Evolutionary conservation across 345 rosid species (phyloP), one percentile per base, ranked within the genome.

Genomic region (Excoecaria cochinchinensis): DNA sequence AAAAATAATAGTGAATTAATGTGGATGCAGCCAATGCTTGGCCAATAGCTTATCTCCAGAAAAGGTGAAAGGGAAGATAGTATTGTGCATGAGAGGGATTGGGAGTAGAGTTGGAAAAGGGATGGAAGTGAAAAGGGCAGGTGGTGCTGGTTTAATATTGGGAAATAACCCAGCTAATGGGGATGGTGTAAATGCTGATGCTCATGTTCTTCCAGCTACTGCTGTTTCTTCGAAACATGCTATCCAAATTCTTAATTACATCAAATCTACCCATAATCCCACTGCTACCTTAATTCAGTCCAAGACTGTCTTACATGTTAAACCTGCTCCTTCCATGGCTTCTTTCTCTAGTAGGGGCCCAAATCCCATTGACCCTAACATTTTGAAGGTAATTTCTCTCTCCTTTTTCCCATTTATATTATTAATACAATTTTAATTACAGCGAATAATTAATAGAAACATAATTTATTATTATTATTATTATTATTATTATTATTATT

Each of bases 331-430:
- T 0, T 66, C 67, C 48, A 80, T 91, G 89, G 89, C 97, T 51
- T 77, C 80, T 3, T 95, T 95, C 85, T 79, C 89, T n/a, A 84
- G 95, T 42, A 86, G 88, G 15, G 99, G 99, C 25, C 98, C 99
- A 1, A 92, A 75, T 38, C 8, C 63, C 6, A 4, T 91, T 8
- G 95, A 95, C 66, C 88, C 85, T 16, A 77, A 79, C 61, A 87
- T 95, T 79, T 86, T 95, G 67, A 95, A 95, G 93, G 97, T 92
- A 83, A 46, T 7, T 56, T 1, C 57, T 1, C 31, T 31, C 31
- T 31, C 31, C 31, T 31, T 31, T 31, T 31, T 31, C 31, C 31
- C 31, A 31, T 31, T 31, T 31, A 31, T 2, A 31, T 2, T 31
- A 31, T 31, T 31, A 31, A 31, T 31, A 31, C 31, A 31, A 31